Percentiles rank a stretch among this genome's conserved stretches.
phyloP scores from a whole-genome alignment of 2,329 filamentous ascomycete genomes.

The Trichophyton benhamiae region DNA sequence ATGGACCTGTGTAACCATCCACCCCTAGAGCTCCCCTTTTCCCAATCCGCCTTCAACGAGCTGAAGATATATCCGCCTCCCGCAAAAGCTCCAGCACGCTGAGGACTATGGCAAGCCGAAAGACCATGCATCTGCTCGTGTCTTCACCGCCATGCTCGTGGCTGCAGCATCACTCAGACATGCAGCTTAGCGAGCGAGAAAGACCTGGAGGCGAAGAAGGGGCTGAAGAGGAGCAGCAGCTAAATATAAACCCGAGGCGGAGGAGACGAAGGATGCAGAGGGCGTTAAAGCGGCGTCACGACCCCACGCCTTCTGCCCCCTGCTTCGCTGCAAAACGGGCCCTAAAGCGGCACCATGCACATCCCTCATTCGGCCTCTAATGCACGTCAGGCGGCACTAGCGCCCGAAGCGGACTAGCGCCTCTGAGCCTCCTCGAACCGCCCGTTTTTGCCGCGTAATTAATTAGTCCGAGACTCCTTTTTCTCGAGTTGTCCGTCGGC shows the following conservation, averaged over 20 bases:
- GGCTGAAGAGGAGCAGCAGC: background rate
- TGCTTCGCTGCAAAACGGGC: background rate
- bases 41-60: too few species aligned
- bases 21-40: too few species aligned
- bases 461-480: background rate
- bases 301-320: background rate
- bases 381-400: background rate
- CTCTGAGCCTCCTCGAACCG: background rate
- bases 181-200: background rate
- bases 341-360: background rate
- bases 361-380: background rate
- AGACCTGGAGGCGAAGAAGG: background rate
- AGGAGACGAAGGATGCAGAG: background rate
- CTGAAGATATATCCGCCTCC: too few species aligned
- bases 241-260: background rate
- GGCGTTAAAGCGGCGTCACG: background rate
- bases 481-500: background rate
- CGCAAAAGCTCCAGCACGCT: too few species aligned
- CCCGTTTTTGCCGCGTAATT: slow-evolving; percentile 4
- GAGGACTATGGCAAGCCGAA: too few species aligned
- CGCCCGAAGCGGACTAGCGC: background rate
- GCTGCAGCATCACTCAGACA: background rate
- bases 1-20: background rate
- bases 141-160: background rate
- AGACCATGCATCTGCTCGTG: too few species aligned